Percentiles rank a stretch among this genome's conserved stretches.
Conservation (phyloP, 176 grass and related monocot species). For the Elaeis guineensis region DNA sequence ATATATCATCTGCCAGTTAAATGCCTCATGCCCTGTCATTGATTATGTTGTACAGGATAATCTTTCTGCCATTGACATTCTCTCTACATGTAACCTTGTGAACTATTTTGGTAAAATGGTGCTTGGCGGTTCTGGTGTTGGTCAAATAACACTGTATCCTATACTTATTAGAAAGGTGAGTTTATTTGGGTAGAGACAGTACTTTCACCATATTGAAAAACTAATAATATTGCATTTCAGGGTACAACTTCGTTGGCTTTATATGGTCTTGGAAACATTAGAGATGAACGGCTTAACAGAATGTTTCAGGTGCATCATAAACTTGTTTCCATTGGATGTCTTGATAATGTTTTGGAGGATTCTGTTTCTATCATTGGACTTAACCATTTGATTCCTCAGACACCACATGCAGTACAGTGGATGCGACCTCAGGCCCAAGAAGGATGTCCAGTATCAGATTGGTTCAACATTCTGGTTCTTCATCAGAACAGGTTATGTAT, state of each 20-base stretch:
- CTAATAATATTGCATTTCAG: conserved; percentile 28
- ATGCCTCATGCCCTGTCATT: conserved; percentile 3
- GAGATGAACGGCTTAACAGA: conserved; percentile 52
- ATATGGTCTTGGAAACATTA: conserved; percentile 74
- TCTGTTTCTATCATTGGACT: neutral
- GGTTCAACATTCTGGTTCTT: conserved; percentile 85
- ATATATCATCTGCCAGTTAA: neutral
- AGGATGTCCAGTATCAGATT: conserved; percentile 35
- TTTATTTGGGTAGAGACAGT: neutral
- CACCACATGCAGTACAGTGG: conserved; percentile 61
- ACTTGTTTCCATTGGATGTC: neutral
- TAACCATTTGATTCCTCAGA: conserved; percentile 39
- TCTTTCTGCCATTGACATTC: conserved; percentile 56
- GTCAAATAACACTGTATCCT: conserved; percentile 52
- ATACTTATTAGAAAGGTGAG: conserved; percentile 67
- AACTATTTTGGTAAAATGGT: conserved; percentile 92
- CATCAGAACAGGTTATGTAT: conserved; percentile 60
- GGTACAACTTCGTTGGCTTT: conserved; percentile 57
- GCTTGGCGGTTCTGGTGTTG: conserved; percentile 49
- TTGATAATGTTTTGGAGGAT: conserved; percentile 1
- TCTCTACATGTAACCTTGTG: conserved; percentile 62
- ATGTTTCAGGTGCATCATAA: conserved; percentile 62
- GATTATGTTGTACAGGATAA: conserved; percentile 53
- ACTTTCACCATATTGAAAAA: neutral
- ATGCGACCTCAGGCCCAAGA: conserved; percentile 47